Evolutionary conservation across 2,329 filamentous ascomycete genomes (phyloP), one percentile per base, ranked within the genome.

Genomic region (Gnomoniopsis sp.): DNA sequence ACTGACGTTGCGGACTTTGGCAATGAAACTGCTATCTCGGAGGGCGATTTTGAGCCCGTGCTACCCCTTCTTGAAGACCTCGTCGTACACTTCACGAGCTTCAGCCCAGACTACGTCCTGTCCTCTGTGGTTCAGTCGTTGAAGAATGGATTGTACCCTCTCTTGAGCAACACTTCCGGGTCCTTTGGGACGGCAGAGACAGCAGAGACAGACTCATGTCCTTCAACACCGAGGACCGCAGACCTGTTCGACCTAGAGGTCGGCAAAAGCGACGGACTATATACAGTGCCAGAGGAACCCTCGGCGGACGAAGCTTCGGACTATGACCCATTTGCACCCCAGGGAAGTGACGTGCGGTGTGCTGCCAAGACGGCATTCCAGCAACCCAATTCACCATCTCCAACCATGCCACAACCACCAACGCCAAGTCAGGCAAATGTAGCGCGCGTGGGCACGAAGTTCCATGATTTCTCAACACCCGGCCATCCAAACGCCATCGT

Each of bases 61-160:
- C 72, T 88, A 22, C 77, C 80, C 0, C 69, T 84, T 46, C 65
- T 74, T 0, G 85, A 88, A 65, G 81, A 88, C 61, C 66, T 86
- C 1, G 75, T 86, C 2, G 73, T 88, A 23, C 74, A 82, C 49
- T 77, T 87, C 57, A 79, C 76, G 15, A 74, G 77, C 10, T 76
- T 77, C 2, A 68, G 70, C 1, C 66, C 68, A 0, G 75, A 82
- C 59, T 60, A 68, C 2, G 65, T 79, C 0, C 68, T 86, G 1
- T 76, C 79, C 22, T 73, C 73, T 1, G 74, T 80, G 17, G 71
- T 86, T 34, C 69, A 72, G 30, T 75, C 77, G 1, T 81, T 84
- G 62, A 74, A 72, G 58, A 68, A 74, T 21, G 72, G 74, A 7
- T 68, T 52, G 30, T 75, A 73, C 58, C 72, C 75, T 46, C 26